phyloP scores from a whole-genome alignment of 2,329 filamentous ascomycete species.

The Hypoxylon sp. region DNA sequence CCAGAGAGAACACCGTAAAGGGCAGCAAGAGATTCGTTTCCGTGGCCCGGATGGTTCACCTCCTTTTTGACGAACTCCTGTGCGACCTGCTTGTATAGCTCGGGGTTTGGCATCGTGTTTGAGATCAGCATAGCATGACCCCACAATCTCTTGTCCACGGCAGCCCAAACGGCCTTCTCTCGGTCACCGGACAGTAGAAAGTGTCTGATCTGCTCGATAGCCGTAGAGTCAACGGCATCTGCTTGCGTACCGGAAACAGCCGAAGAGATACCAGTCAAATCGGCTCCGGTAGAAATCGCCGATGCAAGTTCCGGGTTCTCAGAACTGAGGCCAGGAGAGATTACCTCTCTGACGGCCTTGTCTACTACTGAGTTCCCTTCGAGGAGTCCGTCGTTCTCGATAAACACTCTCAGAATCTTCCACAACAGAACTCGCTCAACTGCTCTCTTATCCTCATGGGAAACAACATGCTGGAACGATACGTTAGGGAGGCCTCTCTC shows the following conservation, averaged over 20 bases:
- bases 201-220: conserved; percentile 75
- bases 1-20: conserved; percentile 94
- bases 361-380: conserved; percentile 77
- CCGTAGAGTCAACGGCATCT: conserved; percentile 74
- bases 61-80: conserved; percentile 97
- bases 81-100: conserved; percentile 89
- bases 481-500: conserved; percentile 65
- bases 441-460: conserved; percentile 71
- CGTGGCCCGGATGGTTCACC: conserved; percentile 80
- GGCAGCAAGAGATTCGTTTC: conserved; percentile 87
- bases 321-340: conserved; percentile 66
- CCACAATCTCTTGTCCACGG: conserved; percentile 93
- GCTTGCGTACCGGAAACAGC: conserved; percentile 53
- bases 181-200: conserved; percentile 81
- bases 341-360: conserved; percentile 75
- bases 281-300: conserved; percentile 46
- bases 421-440: conserved; percentile 85
- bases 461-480: conserved; percentile 58
- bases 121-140: conserved; percentile 94
- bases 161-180: conserved; percentile 91
- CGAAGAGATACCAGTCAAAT: conserved; percentile 51
- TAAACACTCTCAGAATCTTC: conserved; percentile 81
- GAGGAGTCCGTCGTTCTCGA: conserved; percentile 85
- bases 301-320: conserved; percentile 39
- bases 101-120: conserved; percentile 72